Evolutionary conservation across 106 monocot species (phyloP).

Genomic region (Acanthochlamys bracteata): DNA sequence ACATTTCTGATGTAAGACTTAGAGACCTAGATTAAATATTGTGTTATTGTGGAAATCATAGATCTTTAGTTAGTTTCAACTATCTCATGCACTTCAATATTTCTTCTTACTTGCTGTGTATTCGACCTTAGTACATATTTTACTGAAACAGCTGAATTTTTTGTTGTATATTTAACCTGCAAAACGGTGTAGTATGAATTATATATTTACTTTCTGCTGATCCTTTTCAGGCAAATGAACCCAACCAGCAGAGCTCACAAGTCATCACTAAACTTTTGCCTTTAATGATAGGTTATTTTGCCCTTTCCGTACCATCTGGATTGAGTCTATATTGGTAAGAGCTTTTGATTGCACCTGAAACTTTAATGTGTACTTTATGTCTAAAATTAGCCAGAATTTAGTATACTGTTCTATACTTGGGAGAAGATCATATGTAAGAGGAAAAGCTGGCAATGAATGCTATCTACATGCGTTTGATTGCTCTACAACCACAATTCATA

Average conservation of each 20-base stretch:
- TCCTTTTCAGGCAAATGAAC: constrained; percentile 53
- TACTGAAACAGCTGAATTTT: background rate
- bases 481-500: no score
- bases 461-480: no score
- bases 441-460: no score
- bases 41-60: no score
- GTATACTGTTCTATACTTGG: background rate
- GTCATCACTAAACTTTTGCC: constrained; percentile 75
- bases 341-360: constrained; percentile 7
- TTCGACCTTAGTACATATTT: no score
- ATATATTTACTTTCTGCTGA: background rate
- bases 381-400: background rate
- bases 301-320: constrained; percentile 91
- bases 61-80: no score
- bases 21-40: no score
- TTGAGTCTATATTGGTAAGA: constrained; percentile 87
- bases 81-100: no score
- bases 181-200: background rate
- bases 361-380: background rate
- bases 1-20: no score
- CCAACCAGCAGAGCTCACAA: constrained; percentile 67
- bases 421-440: background rate
- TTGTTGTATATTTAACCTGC: background rate
- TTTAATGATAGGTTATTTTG: constrained; percentile 87
- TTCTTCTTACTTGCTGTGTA: no score